Base-by-base conservation (phyloP, 1,284 basidiomycete genomes). In the Gymnopus androsaceus region DNA sequence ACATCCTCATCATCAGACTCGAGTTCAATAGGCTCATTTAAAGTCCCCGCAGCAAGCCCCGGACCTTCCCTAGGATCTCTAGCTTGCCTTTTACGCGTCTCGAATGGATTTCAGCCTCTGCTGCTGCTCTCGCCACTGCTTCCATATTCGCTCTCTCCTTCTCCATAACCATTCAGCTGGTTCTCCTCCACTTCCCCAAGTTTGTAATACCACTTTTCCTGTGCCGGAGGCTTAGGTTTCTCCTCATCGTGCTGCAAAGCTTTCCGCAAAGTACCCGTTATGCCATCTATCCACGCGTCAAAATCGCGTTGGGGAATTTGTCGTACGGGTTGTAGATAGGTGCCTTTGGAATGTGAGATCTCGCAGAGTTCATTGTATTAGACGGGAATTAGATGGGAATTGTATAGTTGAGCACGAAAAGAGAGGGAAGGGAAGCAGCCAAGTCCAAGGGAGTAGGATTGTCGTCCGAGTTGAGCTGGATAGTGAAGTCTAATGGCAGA, bases 271-370 rank as follows among this genome's bases (percentile, higher is more conserved):
- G 78, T 72, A 58, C 75, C 69, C 1, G 83, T 87, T 46, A 88
- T 79, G 63, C 76, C 82, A 60, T 74, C 78, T 63, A 88, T 86
- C 81, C 83, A 87, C 65, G 75, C 72, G 74, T 88, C 84, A 63
- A 88, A 87, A 59, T 87, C 80, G 2, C 75, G 69, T 65, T 83
- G 78, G 4, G 83, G 67, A 87, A 85, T 65, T 84, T 85, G 67
- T 88, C 84, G 65, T 83, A 88, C 2, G 86, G 86, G 61, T 87
- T 87, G 55, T 79, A 69, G 50, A 87, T 78, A n/a, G 85, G 85
- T 14, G 82, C 59, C 30, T 58, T 63, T 21, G 37, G 23, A 11
- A 46, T 37, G 34, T 34, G 52, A 12, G 51, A 33, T 17, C 28
- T 40, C 15, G 47, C 34, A 37, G 57, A 46, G n/a, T 47, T 25